Conservation (phyloP, 306 rosid genomes). For the Prunus salicina region DNA sequence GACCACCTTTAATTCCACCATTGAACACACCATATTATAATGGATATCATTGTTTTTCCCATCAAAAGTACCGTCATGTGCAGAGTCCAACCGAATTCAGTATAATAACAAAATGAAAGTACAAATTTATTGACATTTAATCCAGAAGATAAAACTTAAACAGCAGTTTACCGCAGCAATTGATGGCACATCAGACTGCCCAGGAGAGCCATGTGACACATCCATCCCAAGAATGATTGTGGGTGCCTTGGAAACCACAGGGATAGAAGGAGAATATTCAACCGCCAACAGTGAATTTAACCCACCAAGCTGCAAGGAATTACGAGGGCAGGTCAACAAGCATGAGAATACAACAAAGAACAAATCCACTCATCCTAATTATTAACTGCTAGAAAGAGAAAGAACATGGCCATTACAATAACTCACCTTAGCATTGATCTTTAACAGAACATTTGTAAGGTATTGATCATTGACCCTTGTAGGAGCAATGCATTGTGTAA, state of each 20-base stretch:
- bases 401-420: not conserved
- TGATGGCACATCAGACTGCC: constrained; percentile 84
- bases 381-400: not conserved
- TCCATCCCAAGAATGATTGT: constrained; percentile 94
- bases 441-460: constrained; percentile 74
- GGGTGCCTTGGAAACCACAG: constrained; percentile 70
- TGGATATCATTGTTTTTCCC: not conserved
- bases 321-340: not conserved
- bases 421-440: constrained; percentile 88
- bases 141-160: not conserved
- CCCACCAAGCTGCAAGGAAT: constrained; percentile 80
- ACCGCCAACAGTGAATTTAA: constrained; percentile 68
- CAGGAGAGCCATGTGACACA: constrained; percentile 94
- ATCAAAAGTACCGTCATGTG: not conserved
- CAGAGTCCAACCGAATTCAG: not conserved
- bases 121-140: not conserved
- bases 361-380: not conserved
- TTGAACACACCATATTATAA: too few relatives aligned
- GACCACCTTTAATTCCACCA: constrained; percentile 59
- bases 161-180: constrained; percentile 72
- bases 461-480: constrained; percentile 78
- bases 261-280: constrained; percentile 65
- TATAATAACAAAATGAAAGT: not conserved
- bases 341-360: not conserved
- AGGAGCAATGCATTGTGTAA: constrained; percentile 87